phyloP scores from a whole-genome alignment of 441 rosid genomes.

The Breynia disticha region DNA sequence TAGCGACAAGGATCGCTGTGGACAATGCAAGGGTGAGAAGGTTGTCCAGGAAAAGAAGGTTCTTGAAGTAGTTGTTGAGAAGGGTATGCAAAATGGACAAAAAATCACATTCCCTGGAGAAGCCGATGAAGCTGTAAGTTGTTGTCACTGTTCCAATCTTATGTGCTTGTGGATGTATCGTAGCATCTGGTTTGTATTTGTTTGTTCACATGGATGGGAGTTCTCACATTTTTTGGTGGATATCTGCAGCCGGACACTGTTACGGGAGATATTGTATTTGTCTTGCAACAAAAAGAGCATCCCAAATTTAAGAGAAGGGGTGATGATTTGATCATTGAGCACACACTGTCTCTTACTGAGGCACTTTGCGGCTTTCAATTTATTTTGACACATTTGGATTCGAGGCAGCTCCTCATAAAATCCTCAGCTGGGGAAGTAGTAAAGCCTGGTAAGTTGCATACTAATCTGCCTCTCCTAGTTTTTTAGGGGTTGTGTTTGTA shows the following conservation, averaged over 20 bases:
- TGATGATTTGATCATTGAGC: conserved; percentile 78
- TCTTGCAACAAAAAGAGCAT: conserved; percentile 85
- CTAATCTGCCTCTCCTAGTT: not conserved
- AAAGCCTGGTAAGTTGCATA: conserved; percentile 54
- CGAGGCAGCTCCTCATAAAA: conserved; percentile 79
- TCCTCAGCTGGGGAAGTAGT: conserved; percentile 79
- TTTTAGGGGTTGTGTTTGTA: not conserved
- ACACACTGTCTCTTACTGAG: conserved; percentile 68
- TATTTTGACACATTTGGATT: conserved; percentile 68
- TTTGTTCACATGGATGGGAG: not conserved
- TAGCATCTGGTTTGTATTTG: not conserved
- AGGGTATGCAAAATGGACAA: conserved; percentile 95
- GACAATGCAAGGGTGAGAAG: conserved; percentile 91
- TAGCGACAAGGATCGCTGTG: conserved; percentile 80
- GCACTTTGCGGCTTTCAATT: conserved; percentile 91
- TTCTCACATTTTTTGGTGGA: not conserved
- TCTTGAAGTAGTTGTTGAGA: conserved; percentile 81
- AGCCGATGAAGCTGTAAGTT: conserved; percentile 83
- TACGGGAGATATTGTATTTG: conserved; percentile 88
- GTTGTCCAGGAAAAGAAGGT: conserved; percentile 86
- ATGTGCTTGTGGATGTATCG: not conserved
- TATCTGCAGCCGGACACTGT: conserved; percentile 68
- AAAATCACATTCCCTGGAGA: conserved; percentile 87
- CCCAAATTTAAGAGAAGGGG: conserved; percentile 83
- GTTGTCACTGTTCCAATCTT: not conserved